Conservation (phyloP, 345 rosid species). For the Raphanus raphanistrum region DNA sequence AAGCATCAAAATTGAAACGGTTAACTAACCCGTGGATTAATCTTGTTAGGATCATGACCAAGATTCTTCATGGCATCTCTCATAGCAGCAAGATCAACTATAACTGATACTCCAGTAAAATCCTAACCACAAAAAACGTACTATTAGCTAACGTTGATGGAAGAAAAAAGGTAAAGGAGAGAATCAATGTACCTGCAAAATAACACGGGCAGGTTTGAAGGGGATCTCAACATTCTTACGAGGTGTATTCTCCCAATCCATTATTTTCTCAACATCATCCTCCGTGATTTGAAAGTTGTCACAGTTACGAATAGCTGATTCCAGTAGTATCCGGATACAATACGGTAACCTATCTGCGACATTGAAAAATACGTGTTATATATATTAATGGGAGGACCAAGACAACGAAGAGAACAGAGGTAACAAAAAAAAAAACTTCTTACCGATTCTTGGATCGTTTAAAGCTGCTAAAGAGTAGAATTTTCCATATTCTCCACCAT, state of each 20-base stretch:
- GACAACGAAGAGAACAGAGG: not conserved
- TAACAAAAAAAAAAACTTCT: not conserved
- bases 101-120: slow-evolving; percentile 70
- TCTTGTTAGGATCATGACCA: slow-evolving; percentile 60
- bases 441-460: not conserved
- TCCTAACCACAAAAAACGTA: slow-evolving; percentile 38
- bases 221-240: not conserved
- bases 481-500: not conserved
- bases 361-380: not conserved
- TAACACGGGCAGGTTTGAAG: not conserved
- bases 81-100: slow-evolving; percentile 74
- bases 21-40: slow-evolving; percentile 61
- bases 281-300: not conserved
- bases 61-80: slow-evolving; percentile 71
- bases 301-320: not conserved
- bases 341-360: not conserved
- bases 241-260: not conserved
- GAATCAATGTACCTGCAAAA: not conserved
- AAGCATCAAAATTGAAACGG: not conserved
- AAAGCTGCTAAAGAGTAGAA: not conserved
- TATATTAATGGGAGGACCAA: not conserved
- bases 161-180: too few species aligned
- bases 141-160: too few species aligned
- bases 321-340: not conserved
- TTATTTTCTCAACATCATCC: not conserved